Conservation (phyloP, 208 protist species). For the Leishmania arabica region DNA sequence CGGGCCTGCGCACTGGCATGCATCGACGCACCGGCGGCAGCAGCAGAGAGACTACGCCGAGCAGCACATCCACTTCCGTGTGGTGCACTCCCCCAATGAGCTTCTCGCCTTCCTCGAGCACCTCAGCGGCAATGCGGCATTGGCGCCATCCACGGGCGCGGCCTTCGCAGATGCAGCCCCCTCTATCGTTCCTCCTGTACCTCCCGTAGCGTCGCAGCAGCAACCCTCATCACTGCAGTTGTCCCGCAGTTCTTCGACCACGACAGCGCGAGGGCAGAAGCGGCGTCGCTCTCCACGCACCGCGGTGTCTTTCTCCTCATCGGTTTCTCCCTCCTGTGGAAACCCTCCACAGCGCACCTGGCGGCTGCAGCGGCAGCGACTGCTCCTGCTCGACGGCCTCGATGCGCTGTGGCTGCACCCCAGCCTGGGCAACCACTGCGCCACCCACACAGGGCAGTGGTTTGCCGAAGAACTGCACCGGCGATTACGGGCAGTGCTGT, state of each 20-base stretch:
- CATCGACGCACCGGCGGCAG: neutral
- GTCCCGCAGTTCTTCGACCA: neutral
- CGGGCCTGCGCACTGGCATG: neutral
- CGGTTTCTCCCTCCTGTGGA: neutral
- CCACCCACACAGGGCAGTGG: constrained; percentile 36
- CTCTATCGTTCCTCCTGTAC: neutral
- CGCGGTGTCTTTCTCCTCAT: neutral
- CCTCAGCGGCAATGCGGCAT: constrained; percentile 3
- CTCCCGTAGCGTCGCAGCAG: neutral
- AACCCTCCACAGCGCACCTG: neutral
- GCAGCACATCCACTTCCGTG: constrained; percentile 34
- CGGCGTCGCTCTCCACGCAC: neutral
- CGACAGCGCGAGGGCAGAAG: neutral
- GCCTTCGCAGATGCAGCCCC: neutral
- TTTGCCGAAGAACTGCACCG: constrained; percentile 46
- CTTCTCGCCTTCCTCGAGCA: constrained; percentile 34
- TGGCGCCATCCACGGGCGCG: neutral
- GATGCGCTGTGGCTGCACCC: constrained; percentile 31
- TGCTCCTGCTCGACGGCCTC: constrained; percentile 25
- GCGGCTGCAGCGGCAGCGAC: constrained; percentile 24
- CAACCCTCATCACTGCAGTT: neutral
- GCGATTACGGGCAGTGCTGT: constrained; percentile 32
- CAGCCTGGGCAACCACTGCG: constrained; percentile 21
- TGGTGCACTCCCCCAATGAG: constrained; percentile 36
- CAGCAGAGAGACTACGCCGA: constrained; percentile 28